Percentiles rank a stretch among this genome's conserved stretches.
Evolutionary conservation across 495 filamentous ascomycete genomes (phyloP).

Genomic region (Penicillium crystallinum): DNA sequence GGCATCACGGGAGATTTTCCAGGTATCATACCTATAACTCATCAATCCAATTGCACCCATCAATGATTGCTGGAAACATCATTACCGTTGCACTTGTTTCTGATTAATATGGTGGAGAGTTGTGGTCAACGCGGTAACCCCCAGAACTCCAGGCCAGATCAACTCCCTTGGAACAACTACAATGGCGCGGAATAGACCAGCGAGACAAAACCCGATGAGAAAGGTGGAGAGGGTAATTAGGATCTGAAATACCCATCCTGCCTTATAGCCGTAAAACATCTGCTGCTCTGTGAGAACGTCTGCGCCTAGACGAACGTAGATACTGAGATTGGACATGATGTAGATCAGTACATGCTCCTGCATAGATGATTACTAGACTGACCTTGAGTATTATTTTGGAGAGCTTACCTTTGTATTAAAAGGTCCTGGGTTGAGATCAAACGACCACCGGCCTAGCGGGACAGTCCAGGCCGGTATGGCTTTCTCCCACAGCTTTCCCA

Average conservation of each 20-base stretch:
- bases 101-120: conserved; percentile 58
- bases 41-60: conserved; percentile 16
- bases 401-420: conserved; percentile 49
- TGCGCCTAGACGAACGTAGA: conserved; percentile 54
- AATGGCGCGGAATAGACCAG: conserved; percentile 57
- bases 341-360: conserved; percentile 66
- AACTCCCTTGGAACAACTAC: conserved; percentile 75
- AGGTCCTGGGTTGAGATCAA: conserved; percentile 58
- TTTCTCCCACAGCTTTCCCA: conserved; percentile 51
- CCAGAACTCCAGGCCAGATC: conserved; percentile 82
- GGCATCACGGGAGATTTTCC: conserved; percentile 71
- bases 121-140: conserved; percentile 74
- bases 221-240: conserved; percentile 37
- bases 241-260: conserved; percentile 52
- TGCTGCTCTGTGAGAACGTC: conserved; percentile 58
- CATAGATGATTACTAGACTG: not conserved
- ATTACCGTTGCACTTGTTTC: conserved; percentile 9
- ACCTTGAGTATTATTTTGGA: not conserved
- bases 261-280: conserved; percentile 58
- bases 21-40: conserved; percentile 57
- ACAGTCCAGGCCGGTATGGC: conserved; percentile 45
- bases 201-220: conserved; percentile 48
- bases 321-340: conserved; percentile 51
- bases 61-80: conserved; percentile 7
- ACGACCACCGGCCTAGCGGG: conserved; percentile 42